These are phyloP conservation scores for Cladosporium sp. DNA, from an alignment of 2,329 filamentous ascomycete species.

Conservation along the genomic window DNA sequence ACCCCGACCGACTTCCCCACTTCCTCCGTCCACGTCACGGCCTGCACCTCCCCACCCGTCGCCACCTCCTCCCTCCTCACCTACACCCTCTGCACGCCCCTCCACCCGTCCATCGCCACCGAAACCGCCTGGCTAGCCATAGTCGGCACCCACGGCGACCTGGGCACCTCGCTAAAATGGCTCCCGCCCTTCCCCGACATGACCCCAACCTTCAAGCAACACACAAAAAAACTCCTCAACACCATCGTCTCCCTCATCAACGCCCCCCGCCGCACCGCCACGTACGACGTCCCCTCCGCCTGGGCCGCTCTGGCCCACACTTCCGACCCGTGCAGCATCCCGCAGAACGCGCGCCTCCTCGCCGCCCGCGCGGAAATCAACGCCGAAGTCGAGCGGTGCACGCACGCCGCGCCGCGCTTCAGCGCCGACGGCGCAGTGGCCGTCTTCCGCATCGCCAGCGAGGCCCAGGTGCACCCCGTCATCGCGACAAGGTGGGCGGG, in stretches of 20 bases:
- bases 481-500: slow-evolving; percentile 66
- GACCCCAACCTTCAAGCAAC: slow-evolving; percentile 54
- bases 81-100: slow-evolving; percentile 57
- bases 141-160: slow-evolving; percentile 63
- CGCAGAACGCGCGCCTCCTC: slow-evolving; percentile 47
- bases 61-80: slow-evolving; percentile 62
- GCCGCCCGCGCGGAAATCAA: slow-evolving; percentile 57
- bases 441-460: slow-evolving; percentile 57
- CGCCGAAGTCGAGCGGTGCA: slow-evolving; percentile 57
- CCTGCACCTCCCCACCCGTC: slow-evolving; percentile 61
- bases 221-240: slow-evolving; percentile 60
- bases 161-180: slow-evolving; percentile 64
- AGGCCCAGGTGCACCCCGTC: slow-evolving; percentile 61
- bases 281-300: slow-evolving; percentile 56
- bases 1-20: slow-evolving; percentile 56
- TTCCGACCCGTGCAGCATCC: slow-evolving; percentile 48
- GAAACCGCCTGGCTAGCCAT: slow-evolving; percentile 59
- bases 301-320: slow-evolving; percentile 57
- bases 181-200: slow-evolving; percentile 63
- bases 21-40: slow-evolving; percentile 53
- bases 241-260: slow-evolving; percentile 62
- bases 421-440: slow-evolving; percentile 59
- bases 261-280: slow-evolving; percentile 59
- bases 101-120: slow-evolving; percentile 49
- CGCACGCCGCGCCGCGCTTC: slow-evolving; percentile 61